Percentiles rank a stretch among this genome's conserved stretches.
Conservation (phyloP, 2,329 filamentous ascomycete genomes). For the Aspergillus transmontanensis region DNA sequence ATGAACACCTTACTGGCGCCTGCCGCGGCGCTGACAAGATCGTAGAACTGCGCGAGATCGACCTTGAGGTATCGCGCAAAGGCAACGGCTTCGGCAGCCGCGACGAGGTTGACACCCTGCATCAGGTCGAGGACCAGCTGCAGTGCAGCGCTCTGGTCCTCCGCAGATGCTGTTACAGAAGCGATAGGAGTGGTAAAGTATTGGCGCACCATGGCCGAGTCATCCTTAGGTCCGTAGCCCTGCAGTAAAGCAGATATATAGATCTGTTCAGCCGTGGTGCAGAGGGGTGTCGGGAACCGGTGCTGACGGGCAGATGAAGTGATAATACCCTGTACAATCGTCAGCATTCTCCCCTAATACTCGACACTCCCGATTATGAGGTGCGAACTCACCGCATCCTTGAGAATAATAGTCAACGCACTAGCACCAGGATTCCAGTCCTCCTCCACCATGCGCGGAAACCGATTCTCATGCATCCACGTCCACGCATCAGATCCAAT, state of each 20-base stretch:
- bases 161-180: constrained; percentile 37
- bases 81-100: constrained; percentile 51
- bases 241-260: constrained; percentile 63
- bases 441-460: constrained; percentile 57
- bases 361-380: neutral
- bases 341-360: neutral
- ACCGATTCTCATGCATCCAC: constrained; percentile 65
- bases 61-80: constrained; percentile 51
- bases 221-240: constrained; percentile 59
- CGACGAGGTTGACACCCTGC: constrained; percentile 52
- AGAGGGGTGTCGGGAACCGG: constrained; percentile 63
- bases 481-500: constrained; percentile 55
- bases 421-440: constrained; percentile 59
- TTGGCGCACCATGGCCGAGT: constrained; percentile 59
- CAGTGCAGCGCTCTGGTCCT: constrained; percentile 37
- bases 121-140: constrained; percentile 49
- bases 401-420: constrained; percentile 62
- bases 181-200: constrained; percentile 49
- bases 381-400: constrained; percentile 49
- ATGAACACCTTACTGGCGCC: constrained; percentile 51
- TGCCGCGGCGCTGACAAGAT: constrained; percentile 51
- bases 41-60: constrained; percentile 49
- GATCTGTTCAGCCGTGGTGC: constrained; percentile 64
- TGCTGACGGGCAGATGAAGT: constrained; percentile 63
- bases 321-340: constrained; percentile 58